A percentile compares a stretch with the other conserved stretches of the same genome.
phyloP scores from a whole-genome alignment of 768 basidiomycete genomes.

The Termitomyces sp. region DNA sequence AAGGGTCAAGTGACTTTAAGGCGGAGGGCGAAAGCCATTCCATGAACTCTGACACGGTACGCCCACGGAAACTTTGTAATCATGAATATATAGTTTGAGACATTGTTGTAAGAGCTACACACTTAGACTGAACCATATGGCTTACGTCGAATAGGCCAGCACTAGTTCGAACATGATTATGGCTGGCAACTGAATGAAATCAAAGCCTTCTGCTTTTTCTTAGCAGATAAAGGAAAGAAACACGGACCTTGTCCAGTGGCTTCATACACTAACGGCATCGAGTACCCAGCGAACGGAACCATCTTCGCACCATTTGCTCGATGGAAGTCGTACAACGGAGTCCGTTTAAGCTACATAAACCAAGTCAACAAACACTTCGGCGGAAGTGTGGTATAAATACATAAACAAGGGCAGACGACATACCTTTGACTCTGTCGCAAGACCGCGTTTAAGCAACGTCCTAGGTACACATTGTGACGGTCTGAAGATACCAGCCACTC shows the following conservation, averaged over 20 bases:
- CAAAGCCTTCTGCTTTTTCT: neutral
- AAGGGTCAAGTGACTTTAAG: slow-evolving; percentile 58
- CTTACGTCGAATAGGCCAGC: slow-evolving; percentile 95
- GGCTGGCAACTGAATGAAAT: slow-evolving; percentile 65
- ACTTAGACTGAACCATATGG: slow-evolving; percentile 97
- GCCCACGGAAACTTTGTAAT: slow-evolving; percentile 69
- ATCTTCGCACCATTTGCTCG: slow-evolving; percentile 80
- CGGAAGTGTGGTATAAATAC: neutral
- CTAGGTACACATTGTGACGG: slow-evolving; percentile 2
- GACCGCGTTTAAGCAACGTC: neutral
- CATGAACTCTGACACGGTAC: slow-evolving; percentile 73
- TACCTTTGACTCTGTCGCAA: slow-evolving; percentile 12
- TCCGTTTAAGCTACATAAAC: slow-evolving; percentile 43
- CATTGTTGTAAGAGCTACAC: slow-evolving; percentile 13
- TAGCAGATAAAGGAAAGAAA: slow-evolving; percentile 3
- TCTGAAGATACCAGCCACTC: slow-evolving; percentile 1
- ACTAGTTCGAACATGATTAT: slow-evolving; percentile 78
- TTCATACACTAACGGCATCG: slow-evolving; percentile 90
- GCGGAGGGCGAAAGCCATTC: slow-evolving; percentile 89
- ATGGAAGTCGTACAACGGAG: slow-evolving; percentile 88
- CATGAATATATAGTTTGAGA: neutral
- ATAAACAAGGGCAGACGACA: neutral
- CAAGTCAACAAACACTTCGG: neutral
- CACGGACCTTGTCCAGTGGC: slow-evolving; percentile 69
- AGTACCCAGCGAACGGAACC: slow-evolving; percentile 94